These are phyloP conservation scores for Vitis hybrid DNA, from an alignment of 177 flowering plant species.

Conservation along the genomic window DNA sequence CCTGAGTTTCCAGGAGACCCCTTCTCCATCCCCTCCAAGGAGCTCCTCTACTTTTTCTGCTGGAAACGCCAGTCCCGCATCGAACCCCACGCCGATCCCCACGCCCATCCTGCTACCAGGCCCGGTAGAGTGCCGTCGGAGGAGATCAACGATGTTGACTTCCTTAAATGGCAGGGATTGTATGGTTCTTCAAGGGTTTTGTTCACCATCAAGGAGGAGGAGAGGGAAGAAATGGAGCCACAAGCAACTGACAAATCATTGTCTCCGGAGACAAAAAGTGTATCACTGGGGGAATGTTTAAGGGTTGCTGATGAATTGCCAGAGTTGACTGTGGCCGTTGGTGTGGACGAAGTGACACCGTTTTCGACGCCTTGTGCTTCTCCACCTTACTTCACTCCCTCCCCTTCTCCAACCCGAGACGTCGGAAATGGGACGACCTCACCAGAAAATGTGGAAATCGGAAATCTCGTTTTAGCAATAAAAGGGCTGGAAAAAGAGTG, in stretches of 20 bases:
- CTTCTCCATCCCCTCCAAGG: slow-evolving; percentile 30
- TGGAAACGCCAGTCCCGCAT: slow-evolving; percentile 37
- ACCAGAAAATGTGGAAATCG: background rate
- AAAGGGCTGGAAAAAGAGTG: background rate
- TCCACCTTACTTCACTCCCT: slow-evolving; percentile 48
- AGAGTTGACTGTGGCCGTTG: slow-evolving; percentile 7
- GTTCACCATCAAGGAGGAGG: slow-evolving; percentile 61
- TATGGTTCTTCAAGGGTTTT: slow-evolving; percentile 43
- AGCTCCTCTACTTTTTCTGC: slow-evolving; percentile 58
- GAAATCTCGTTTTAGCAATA: background rate
- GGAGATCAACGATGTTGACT: slow-evolving; percentile 16
- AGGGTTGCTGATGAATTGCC: slow-evolving; percentile 1
- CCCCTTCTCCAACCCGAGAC: slow-evolving; percentile 42
- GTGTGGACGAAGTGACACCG: slow-evolving; percentile 28
- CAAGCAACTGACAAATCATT: background rate
- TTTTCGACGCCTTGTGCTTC: slow-evolving; percentile 56
- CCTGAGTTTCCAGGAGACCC: background rate
- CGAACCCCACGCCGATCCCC: slow-evolving; percentile 23
- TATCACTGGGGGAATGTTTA: slow-evolving; percentile 9
- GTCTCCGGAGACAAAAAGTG: background rate
- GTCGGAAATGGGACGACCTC: background rate
- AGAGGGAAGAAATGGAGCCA: slow-evolving; percentile 33
- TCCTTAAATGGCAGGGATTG: slow-evolving; percentile 28
- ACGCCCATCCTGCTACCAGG: background rate
- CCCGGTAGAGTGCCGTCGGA: background rate